These are phyloP conservation scores for Termitomyces bulborhizus DNA, from an alignment of 768 basidiomycete genomes.

Conservation along the genomic window DNA sequence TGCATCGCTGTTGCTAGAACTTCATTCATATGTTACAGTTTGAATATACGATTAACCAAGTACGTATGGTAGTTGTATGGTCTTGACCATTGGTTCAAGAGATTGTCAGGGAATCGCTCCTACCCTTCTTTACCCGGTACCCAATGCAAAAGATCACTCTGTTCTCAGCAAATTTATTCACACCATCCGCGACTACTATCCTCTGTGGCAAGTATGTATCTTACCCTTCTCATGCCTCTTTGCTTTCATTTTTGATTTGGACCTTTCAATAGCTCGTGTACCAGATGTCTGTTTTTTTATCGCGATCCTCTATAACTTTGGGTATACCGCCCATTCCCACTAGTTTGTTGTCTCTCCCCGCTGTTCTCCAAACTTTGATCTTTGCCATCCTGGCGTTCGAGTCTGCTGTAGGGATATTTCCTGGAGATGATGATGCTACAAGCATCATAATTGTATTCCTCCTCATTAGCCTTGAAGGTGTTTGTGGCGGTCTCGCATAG, in stretches of 20 bases:
- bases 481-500: conserved; percentile 93
- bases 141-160: conserved; percentile 49
- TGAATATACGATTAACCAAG: conserved; percentile 91
- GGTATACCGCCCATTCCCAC: conserved; percentile 68
- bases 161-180: conserved; percentile 75
- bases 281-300: conserved; percentile 62
- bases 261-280: conserved; percentile 47
- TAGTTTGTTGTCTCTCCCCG: conserved; percentile 56
- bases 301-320: conserved; percentile 73
- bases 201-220: conserved; percentile 77
- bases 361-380: conserved; percentile 56
- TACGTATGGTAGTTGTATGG: conserved; percentile 15
- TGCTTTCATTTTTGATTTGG: neutral
- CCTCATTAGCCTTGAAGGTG: conserved; percentile 81
- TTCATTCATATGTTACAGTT: conserved; percentile 38
- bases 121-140: conserved; percentile 84
- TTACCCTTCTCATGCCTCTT: neutral
- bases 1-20: neutral
- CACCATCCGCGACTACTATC: conserved; percentile 88
- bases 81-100: neutral
- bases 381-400: conserved; percentile 50
- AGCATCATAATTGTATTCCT: conserved; percentile 59
- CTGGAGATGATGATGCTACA: conserved; percentile 28
- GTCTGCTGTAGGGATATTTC: conserved; percentile 53
- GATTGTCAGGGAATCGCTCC: conserved; percentile 75